These are phyloP conservation scores for Zoysia japonica DNA, from an alignment of 176 grass and related monocot species.

Conservation along the genomic window DNA sequence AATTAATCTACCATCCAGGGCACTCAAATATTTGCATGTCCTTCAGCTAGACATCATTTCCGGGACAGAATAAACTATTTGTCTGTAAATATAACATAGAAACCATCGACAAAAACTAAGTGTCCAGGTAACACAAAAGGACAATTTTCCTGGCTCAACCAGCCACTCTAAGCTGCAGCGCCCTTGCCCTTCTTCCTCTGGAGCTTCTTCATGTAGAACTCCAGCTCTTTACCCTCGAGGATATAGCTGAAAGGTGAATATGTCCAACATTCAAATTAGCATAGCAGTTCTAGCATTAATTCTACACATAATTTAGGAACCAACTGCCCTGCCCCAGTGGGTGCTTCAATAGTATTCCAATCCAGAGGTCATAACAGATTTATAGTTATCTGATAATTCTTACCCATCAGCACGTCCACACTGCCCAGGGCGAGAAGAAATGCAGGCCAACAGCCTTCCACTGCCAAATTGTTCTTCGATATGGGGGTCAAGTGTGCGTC, in stretches of 20 bases:
- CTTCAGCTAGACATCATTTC: not conserved
- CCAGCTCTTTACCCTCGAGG: constrained; percentile 75
- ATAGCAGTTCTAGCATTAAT: too few species aligned
- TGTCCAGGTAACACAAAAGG: constrained; percentile 2
- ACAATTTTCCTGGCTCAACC: not conserved
- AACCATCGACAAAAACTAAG: not conserved
- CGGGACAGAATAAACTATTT: not conserved
- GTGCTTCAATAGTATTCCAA: too few species aligned
- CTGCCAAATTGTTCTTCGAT: constrained; percentile 78
- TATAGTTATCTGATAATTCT: not conserved
- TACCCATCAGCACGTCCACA: constrained; percentile 83
- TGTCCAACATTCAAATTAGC: not conserved
- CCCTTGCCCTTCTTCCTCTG: constrained; percentile 86
- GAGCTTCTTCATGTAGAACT: constrained; percentile 81
- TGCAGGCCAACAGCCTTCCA: constrained; percentile 68
- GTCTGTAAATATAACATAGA: constrained; percentile 21
- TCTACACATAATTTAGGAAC: too few species aligned
- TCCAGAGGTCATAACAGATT: too few species aligned
- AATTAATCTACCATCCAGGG: not conserved
- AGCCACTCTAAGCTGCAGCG: constrained; percentile 44
- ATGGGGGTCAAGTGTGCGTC: constrained; percentile 64
- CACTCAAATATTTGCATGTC: not conserved
- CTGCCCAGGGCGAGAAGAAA: constrained; percentile 82
- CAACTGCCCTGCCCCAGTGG: too few species aligned
- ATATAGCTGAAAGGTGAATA: constrained; percentile 52